Conservation (phyloP, 1,284 basidiomycete genomes). For the Malassezia sympodialis region DNA sequence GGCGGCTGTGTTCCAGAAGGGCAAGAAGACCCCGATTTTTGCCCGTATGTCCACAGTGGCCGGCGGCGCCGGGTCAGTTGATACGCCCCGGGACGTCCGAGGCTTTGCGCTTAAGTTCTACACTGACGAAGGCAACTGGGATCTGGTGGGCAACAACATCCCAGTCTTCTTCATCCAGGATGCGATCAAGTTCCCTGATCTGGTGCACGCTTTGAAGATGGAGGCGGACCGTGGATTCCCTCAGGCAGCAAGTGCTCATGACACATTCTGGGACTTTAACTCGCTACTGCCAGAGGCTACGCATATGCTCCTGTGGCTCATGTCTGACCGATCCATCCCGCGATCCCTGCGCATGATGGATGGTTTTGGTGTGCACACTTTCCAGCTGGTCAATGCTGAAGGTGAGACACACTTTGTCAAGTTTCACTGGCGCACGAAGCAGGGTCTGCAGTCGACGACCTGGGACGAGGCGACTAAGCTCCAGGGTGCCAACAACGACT, state of each 20-base stretch:
- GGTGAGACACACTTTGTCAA: conserved; percentile 70
- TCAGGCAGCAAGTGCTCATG: conserved; percentile 55
- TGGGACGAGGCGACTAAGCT: conserved; percentile 45
- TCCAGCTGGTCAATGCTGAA: conserved; percentile 72
- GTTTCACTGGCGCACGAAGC: conserved; percentile 65
- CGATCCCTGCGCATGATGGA: conserved; percentile 55
- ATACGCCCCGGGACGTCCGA: conserved; percentile 81
- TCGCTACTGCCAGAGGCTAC: conserved; percentile 17
- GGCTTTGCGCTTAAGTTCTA: conserved; percentile 84
- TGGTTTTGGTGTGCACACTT: conserved; percentile 80
- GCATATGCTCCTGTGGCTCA: conserved; percentile 16
- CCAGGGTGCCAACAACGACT: conserved; percentile 50
- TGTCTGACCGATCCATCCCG: conserved; percentile 73
- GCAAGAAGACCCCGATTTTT: conserved; percentile 42
- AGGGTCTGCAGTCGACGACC: conserved; percentile 44
- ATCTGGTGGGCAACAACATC: conserved; percentile 31
- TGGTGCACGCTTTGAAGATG: conserved; percentile 90
- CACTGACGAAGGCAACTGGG: conserved; percentile 62
- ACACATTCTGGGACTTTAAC: conserved; percentile 64
- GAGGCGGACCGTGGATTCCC: conserved; percentile 71
- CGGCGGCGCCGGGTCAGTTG: conserved; percentile 72
- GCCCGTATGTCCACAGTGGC: conserved; percentile 53
- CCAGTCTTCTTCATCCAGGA: conserved; percentile 48
- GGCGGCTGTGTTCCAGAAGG: conserved; percentile 50
- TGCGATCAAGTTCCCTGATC: conserved; percentile 55